Conservation (phyloP, 2,329 filamentous ascomycete species). For the Claviceps paspali region DNA sequence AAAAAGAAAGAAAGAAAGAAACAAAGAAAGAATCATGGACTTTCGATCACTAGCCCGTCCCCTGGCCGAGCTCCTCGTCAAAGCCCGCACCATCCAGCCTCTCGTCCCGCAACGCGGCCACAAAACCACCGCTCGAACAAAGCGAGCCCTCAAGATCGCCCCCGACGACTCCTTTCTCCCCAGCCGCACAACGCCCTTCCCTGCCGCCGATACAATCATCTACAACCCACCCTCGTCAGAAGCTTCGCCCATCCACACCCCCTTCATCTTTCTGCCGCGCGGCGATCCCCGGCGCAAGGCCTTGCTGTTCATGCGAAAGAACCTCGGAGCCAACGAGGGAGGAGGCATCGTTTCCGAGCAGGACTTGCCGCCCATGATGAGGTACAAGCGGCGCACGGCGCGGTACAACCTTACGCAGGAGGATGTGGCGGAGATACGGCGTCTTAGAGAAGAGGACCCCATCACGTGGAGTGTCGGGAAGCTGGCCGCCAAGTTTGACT, state of each 20-base stretch:
- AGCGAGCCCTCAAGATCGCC: slow-evolving; percentile 41
- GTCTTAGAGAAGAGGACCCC: slow-evolving; percentile 37
- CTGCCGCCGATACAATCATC: slow-evolving; percentile 28
- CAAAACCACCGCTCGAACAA: slow-evolving; percentile 38
- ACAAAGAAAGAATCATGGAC: slow-evolving; percentile 15
- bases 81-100: slow-evolving; percentile 10
- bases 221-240: slow-evolving; percentile 42
- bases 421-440: slow-evolving; percentile 45
- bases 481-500: slow-evolving; percentile 40
- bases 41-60: slow-evolving; percentile 21
- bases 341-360: slow-evolving; percentile 5
- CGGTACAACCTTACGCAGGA: slow-evolving; percentile 36
- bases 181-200: slow-evolving; percentile 16
- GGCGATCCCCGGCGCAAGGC: slow-evolving; percentile 37
- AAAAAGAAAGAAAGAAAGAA: slow-evolving; percentile 1
- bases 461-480: slow-evolving; percentile 36
- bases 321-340: slow-evolving; percentile 12
- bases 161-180: slow-evolving; percentile 46
- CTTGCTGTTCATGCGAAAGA: slow-evolving; percentile 28
- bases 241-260: slow-evolving; percentile 47
- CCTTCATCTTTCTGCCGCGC: slow-evolving; percentile 48
- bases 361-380: slow-evolving; percentile 21
- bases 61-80: slow-evolving; percentile 17
- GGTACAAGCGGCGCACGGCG: slow-evolving; percentile 20
- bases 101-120: slow-evolving; percentile 23